Conservation (phyloP, 495 filamentous ascomycete genomes). For the Daldinia concentrica region DNA sequence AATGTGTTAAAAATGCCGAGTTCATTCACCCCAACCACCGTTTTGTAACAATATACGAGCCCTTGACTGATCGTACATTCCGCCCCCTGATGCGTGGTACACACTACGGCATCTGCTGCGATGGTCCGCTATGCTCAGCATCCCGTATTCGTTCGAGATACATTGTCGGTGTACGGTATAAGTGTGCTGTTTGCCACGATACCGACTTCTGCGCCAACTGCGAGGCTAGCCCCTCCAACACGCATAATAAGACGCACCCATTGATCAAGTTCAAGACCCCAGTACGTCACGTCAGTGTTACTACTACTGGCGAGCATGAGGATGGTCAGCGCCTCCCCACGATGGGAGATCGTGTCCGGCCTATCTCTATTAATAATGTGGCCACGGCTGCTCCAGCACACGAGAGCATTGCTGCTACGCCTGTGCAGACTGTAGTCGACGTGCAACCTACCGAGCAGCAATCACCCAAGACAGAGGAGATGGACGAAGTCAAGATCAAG, state of each 20-base stretch:
- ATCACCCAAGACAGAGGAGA: slow-evolving; percentile 24
- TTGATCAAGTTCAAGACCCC: slow-evolving; percentile 97
- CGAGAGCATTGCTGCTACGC: slow-evolving; percentile 65
- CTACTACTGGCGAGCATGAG: slow-evolving; percentile 79
- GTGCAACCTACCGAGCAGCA: slow-evolving; percentile 65
- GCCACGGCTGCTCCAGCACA: slow-evolving; percentile 58
- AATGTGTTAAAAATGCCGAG: slow-evolving; percentile 71
- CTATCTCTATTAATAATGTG: slow-evolving; percentile 52
- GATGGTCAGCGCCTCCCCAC: slow-evolving; percentile 65
- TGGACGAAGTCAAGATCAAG: slow-evolving; percentile 52
- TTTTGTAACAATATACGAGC: slow-evolving; percentile 88
- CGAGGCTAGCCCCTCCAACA: slow-evolving; percentile 84
- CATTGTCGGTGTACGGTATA: slow-evolving; percentile 89
- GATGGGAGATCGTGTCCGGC: slow-evolving; percentile 70
- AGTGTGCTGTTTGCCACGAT: slow-evolving; percentile 97
- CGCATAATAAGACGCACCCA: slow-evolving; percentile 93
- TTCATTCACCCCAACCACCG: slow-evolving; percentile 84
- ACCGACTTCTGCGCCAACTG: slow-evolving; percentile 95
- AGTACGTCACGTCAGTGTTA: slow-evolving; percentile 88
- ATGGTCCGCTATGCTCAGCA: slow-evolving; percentile 86
- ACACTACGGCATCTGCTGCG: slow-evolving; percentile 91
- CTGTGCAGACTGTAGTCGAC: slow-evolving; percentile 77
- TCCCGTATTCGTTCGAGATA: slow-evolving; percentile 64
- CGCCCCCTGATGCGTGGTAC: slow-evolving; percentile 56
- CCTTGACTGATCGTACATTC: slow-evolving; percentile 63